Conservation (phyloP, 2,329 filamentous ascomycete genomes). For the Trichoderma sp. region DNA sequence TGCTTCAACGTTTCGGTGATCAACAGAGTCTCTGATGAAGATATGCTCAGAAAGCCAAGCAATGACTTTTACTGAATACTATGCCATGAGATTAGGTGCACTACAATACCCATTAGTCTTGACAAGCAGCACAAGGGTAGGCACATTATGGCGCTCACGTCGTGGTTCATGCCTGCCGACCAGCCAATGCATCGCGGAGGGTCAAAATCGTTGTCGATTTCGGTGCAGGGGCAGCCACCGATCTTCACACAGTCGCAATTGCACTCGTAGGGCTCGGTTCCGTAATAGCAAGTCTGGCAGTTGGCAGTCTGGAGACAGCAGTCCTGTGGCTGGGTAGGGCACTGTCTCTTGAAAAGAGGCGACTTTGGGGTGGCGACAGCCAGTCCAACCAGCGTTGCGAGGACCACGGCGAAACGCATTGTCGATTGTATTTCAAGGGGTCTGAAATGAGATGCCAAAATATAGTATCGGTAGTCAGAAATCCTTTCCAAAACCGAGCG, state of each 20-base stretch:
- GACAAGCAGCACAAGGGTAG: background rate
- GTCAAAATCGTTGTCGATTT: background rate
- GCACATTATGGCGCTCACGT: background rate
- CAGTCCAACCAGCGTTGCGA: constrained; percentile 10
- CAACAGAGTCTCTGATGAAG: too few relatives aligned
- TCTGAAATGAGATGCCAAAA: too few relatives aligned
- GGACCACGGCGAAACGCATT: constrained; percentile 15
- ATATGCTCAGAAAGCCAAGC: too few relatives aligned
- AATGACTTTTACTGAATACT: too few relatives aligned
- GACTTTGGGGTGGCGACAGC: constrained; percentile 14
- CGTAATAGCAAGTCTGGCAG: constrained; percentile 18
- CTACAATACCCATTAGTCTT: background rate
- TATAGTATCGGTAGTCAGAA: too few relatives aligned
- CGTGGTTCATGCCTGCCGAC: background rate
- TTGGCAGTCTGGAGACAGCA: constrained; percentile 6
- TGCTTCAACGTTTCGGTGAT: background rate
- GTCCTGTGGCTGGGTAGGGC: background rate
- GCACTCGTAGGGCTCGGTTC: background rate
- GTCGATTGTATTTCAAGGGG: too few relatives aligned
- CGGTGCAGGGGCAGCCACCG: constrained; percentile 15
- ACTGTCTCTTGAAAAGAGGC: constrained; percentile 15
- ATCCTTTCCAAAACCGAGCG: background rate
- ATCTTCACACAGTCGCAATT: constrained; percentile 7
- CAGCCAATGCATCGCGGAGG: background rate
- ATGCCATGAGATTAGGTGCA: background rate